These are phyloP conservation scores for Penicillium expansum DNA, from an alignment of 2,329 filamentous ascomycete species.

Conservation along the genomic window DNA sequence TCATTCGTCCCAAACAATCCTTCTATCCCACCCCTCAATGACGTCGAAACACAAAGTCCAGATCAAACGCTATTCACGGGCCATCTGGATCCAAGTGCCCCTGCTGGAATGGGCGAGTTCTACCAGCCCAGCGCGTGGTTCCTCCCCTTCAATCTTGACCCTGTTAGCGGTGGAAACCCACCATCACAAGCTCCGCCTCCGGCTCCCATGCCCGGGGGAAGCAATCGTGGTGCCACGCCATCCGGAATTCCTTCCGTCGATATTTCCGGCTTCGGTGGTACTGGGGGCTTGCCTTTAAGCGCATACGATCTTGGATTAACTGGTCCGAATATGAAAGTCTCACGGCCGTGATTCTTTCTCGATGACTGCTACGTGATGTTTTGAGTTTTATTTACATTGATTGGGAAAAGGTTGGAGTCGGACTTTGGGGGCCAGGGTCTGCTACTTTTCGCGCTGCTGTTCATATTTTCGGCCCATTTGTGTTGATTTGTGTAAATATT, in stretches of 20 bases:
- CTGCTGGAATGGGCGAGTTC: constrained; percentile 37
- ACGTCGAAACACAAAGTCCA: constrained; percentile 20
- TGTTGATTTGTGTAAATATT: constrained; percentile 2
- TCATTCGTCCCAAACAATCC: constrained; percentile 33
- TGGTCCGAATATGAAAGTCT: constrained; percentile 19
- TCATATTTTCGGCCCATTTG: not conserved
- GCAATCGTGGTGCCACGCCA: constrained; percentile 1
- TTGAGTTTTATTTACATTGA: constrained; percentile 11
- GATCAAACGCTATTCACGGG: constrained; percentile 35
- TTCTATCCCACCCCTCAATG: constrained; percentile 28
- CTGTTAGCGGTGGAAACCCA: constrained; percentile 36
- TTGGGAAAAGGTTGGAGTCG: constrained; percentile 1
- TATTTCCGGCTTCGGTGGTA: constrained; percentile 23
- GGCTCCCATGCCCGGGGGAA: constrained; percentile 11
- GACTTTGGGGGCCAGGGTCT: constrained; percentile 3
- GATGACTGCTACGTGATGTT: constrained; percentile 17
- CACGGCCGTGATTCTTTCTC: constrained; percentile 13
- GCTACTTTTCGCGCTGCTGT: constrained; percentile 1
- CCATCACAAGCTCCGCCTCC: constrained; percentile 10
- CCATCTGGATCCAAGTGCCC: constrained; percentile 35
- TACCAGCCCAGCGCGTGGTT: constrained; percentile 71
- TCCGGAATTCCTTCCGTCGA: constrained; percentile 7
- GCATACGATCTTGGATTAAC: constrained; percentile 29
- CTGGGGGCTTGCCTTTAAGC: constrained; percentile 25
- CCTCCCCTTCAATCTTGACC: constrained; percentile 87